These are phyloP conservation scores for Calonectria multiphialidica DNA, from an alignment of 2,329 filamentous ascomycete species.

Conservation along the genomic window DNA sequence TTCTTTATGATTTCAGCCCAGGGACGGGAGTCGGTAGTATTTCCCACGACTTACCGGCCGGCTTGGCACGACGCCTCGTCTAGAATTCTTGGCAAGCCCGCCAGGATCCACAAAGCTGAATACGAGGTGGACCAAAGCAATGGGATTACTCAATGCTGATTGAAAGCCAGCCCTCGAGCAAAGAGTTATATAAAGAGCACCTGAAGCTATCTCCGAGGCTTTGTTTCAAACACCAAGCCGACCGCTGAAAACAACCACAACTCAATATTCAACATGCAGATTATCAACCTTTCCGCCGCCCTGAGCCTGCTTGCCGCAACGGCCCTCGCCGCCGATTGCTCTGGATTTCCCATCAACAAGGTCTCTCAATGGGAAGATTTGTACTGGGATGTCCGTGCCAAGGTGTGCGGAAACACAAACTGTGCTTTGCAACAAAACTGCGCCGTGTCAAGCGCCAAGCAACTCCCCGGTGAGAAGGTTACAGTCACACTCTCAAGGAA, in stretches of 20 bases:
- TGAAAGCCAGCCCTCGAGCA: background rate
- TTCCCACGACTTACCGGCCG: background rate
- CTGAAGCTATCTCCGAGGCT: background rate
- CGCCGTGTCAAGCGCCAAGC: conserved; percentile 4
- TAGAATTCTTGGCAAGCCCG: background rate
- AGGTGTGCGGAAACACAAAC: conserved; percentile 27
- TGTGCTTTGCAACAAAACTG: conserved; percentile 29
- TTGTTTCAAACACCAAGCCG: background rate
- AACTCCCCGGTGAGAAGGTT: conserved; percentile 1
- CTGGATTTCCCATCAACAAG: conserved; percentile 2
- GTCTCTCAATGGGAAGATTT: conserved; percentile 12
- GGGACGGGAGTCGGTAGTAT: background rate
- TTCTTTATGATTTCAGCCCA: background rate
- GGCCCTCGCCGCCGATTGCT: conserved; percentile 24
- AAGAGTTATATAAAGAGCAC: background rate
- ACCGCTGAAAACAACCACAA: too few relatives aligned
- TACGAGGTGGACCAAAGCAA: background rate
- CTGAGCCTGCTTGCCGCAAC: conserved; percentile 10
- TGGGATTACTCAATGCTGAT: background rate
- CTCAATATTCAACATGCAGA: conserved; percentile 15
- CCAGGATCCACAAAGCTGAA: background rate
- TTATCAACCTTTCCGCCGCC: conserved; percentile 20
- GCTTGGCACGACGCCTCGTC: background rate
- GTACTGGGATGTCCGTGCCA: conserved; percentile 27
- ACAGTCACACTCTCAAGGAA: conserved; percentile 26